Percentiles rank a stretch among this genome's conserved stretches.
phyloP scores from a whole-genome alignment of 768 basidiomycete species.

The Leccinellum rugosiceps region DNA sequence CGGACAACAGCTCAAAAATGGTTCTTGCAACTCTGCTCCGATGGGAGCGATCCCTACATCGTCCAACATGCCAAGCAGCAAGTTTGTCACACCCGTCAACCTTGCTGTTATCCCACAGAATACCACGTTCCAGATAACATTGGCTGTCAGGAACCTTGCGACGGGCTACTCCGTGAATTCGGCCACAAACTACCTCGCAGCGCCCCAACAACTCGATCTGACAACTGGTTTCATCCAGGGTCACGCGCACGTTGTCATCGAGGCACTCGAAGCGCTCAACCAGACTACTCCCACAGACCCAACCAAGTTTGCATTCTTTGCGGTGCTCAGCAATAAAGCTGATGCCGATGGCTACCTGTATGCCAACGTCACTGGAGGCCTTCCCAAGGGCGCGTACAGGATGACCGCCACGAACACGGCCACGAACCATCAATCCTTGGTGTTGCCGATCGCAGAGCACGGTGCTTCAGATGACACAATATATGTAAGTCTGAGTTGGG shows the following conservation, averaged over 20 bases:
- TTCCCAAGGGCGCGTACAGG: conserved; percentile 51
- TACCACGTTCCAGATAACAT: conserved; percentile 48
- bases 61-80: conserved; percentile 50
- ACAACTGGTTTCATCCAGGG: conserved; percentile 51
- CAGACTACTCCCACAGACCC: conserved; percentile 50
- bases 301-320: conserved; percentile 57
- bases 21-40: conserved; percentile 59
- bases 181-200: conserved; percentile 48
- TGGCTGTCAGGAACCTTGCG: conserved; percentile 44
- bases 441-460: conserved; percentile 38
- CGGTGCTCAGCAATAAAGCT: conserved; percentile 43
- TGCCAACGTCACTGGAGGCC: conserved; percentile 48
- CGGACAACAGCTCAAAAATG: conserved; percentile 48
- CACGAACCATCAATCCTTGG: conserved; percentile 44
- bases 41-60: conserved; percentile 56
- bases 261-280: conserved; percentile 45
- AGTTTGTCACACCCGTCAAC: conserved; percentile 50
- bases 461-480: conserved; percentile 41
- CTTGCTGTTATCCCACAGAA: conserved; percentile 40
- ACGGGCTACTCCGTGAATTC: conserved; percentile 62
- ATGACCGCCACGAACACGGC: conserved; percentile 43
- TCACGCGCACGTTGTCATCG: conserved; percentile 61
- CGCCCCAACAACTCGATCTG: conserved; percentile 50
- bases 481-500: conserved; percentile 31
- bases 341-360: conserved; percentile 45